Base-by-base conservation (phyloP, 768 basidiomycete genomes). In the Holtermannia corniformis region DNA sequence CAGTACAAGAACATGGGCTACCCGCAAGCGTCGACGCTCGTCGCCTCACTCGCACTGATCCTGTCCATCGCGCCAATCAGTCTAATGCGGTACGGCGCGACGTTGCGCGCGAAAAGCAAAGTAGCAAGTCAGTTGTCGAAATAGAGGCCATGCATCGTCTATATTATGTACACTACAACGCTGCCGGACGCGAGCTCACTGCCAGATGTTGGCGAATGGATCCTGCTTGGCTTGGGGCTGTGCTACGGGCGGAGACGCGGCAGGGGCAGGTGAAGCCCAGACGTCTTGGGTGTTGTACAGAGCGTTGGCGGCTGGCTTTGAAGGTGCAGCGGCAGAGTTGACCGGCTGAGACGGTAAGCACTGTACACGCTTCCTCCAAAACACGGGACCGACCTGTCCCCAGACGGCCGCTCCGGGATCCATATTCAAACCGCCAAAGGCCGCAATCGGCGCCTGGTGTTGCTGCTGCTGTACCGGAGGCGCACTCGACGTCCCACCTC, bases 131-230 rank as follows among this genome's bases (percentile, higher is more conserved):
- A 63, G 1, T 51, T 70, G 0, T 52, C 54, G 19, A 51, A 44
- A n/a, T n/a, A n/a, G n/a, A n/a, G n/a, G n/a, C n/a, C n/a, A n/a
- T n/a, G n/a, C n/a, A n/a, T n/a, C n/a, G n/a, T n/a, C n/a, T n/a
- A n/a, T n/a, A n/a, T n/a, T n/a, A n/a, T n/a, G n/a, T n/a, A n/a
- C n/a, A n/a, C n/a, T n/a, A n/a, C n/a, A n/a, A n/a, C n/a, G n/a
- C n/a, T n/a, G n/a, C n/a, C n/a, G n/a, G n/a, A n/a, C n/a, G n/a
- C n/a, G n/a, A n/a, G n/a, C n/a, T n/a, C n/a, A n/a, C n/a, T n/a
- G n/a, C 64, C 60, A 63, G 27, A 66, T 57, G 53, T 66, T 63
- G 10, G 62, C 64, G 53, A 66, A 66, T n/a, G 64, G 61, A 58
- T 66, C 64, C 40, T 50, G 37, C 44, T 65, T 59, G 46, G 62